phyloP scores from a whole-genome alignment of 208 protist species.

The Borovskyia barvae region DNA sequence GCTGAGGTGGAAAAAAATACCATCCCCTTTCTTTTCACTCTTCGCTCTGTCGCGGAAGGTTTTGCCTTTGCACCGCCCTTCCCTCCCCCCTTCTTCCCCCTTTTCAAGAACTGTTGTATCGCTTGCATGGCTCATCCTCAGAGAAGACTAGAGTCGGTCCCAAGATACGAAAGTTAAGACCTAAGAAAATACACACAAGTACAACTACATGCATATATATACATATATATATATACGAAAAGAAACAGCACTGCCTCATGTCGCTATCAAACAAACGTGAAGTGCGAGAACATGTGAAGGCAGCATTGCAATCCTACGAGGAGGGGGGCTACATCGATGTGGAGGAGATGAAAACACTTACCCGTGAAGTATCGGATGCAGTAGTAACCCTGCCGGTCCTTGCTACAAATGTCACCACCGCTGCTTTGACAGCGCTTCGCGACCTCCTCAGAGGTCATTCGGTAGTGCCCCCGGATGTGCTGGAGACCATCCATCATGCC shows the following conservation, averaged over 20 bases:
- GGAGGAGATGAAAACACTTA: constrained; percentile 60
- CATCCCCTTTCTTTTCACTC: no score
- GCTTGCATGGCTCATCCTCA: no score
- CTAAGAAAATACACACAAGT: no score
- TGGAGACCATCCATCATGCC: constrained; percentile 9
- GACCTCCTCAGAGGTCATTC: constrained; percentile 14
- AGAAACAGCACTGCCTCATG: no score
- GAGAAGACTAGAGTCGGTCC: no score
- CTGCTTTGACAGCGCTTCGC: constrained; percentile 24
- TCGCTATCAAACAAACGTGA: constrained; percentile 63
- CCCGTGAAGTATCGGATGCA: constrained; percentile 42
- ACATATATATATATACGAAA: background rate
- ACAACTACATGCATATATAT: no score
- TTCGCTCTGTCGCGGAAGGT: no score
- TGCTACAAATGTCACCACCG: constrained; percentile 17
- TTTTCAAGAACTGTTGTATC: no score
- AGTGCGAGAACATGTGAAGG: constrained; percentile 65
- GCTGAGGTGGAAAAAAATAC: no score
- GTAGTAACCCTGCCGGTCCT: constrained; percentile 28
- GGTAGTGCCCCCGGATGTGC: background rate
- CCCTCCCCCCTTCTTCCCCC: no score
- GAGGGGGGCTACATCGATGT: constrained; percentile 47
- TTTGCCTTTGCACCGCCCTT: no score
- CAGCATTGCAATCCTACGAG: constrained; percentile 43
- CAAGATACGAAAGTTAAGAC: no score